Evolutionary conservation across 768 basidiomycete species (phyloP), one percentile per base, ranked within the genome.

Genomic region (Dioszegia aurantiaca): DNA sequence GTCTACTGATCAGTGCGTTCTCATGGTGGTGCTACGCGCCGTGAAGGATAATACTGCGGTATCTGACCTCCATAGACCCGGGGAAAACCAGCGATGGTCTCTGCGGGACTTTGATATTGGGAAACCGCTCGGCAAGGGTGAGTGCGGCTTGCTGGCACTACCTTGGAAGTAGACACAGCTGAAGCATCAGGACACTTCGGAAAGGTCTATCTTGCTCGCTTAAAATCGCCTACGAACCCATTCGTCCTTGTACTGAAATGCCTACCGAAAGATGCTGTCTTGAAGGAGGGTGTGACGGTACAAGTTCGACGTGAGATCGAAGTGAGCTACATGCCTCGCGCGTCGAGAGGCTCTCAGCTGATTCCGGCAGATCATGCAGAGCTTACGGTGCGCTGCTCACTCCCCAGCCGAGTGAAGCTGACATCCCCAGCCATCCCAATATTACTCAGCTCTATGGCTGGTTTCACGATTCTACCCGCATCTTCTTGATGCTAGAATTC

Each of bases 401-500:
- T 19, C 14, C 48, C 9, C 10, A 3, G 23, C 23, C 54, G 52
- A 58, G 21, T 16, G 36, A 19, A n/a, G n/a, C n/a, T n/a, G n/a
- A n/a, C n/a, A n/a, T n/a, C n/a, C n/a, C 4, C 61, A 81, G 94
- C 47, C 94, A 98, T 75, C 94, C 94, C 0, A 86, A 98, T 74
- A 86, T 98, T 65, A 82, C 98, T 10, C 85, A 92, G 9, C 81
- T 98, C 8, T 94, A 95, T 65, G 94, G 94, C 36, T 98, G 90
- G 81, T 98, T 98, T 81, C 92, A 98, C 79, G 95, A 99, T 76
- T 85, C 88, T 73, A 90, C 90, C 68, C 88, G 94, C 8, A 94
- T 99, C 63, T 95, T 97, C 77, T 83, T 98, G 54, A 97, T 98
- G 89, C 84, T 98, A 69, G 95, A 99, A 73, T 95, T 92, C 72